Evolutionary conservation across 148 eudicot genomes (phyloP).

Genomic region (Fagopyrum tataricum): DNA sequence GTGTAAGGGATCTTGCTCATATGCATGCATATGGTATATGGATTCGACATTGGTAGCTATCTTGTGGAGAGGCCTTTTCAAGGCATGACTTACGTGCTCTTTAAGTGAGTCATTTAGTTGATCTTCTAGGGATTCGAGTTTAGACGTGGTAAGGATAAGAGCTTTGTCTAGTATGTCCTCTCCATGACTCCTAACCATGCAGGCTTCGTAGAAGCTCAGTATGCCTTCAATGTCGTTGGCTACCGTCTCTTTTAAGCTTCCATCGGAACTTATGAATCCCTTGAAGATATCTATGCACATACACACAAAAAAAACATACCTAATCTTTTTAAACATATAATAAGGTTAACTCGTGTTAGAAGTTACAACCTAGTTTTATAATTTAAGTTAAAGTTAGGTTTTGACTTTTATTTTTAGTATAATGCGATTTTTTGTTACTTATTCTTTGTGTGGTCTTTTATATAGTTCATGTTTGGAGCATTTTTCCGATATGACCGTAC

Average conservation of each 20-base stretch:
- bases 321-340: no score
- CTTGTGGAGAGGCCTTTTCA: not conserved
- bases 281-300: constrained; percentile 19
- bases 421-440: no score
- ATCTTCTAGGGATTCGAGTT: not conserved
- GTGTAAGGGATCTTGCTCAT: not conserved
- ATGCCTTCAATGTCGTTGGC: constrained; percentile 19
- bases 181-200: constrained; percentile 13
- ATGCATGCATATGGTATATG: not conserved
- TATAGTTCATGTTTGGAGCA: no score
- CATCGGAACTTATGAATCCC: constrained; percentile 17
- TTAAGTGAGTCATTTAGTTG: not conserved
- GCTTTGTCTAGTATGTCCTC: not conserved
- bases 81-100: not conserved
- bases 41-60: not conserved
- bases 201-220: constrained; percentile 35
- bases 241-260: constrained; percentile 14
- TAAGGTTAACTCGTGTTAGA: no score
- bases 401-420: no score
- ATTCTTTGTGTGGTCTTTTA: no score
- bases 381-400: not conserved
- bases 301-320: no score
- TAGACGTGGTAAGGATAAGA: not conserved
- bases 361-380: no score
- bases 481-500: no score